Base-by-base conservation (phyloP, 805 yeast genomes). In the Candida endomychidarum region DNA sequence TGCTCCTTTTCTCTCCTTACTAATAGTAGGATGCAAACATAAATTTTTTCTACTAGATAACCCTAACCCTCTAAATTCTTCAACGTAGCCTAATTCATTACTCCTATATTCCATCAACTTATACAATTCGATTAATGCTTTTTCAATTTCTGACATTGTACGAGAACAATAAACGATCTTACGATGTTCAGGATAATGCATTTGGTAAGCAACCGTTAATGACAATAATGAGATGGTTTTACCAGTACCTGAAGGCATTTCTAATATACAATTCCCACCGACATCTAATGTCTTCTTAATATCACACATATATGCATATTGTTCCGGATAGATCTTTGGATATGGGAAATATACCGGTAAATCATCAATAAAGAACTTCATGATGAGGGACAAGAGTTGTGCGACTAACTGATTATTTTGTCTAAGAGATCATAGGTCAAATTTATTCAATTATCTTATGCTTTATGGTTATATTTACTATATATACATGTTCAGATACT, bases 161-260 rank as follows among this genome's bases (percentile, higher is more conserved):
- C 99, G 98, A 4, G 99, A 93, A 63, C 99, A 93, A 64, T 93
- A 93, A 5, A 93, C 87, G 50, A 93, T 81, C 71, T 91, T 93
- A 12, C 96, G 68, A 56, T 88, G 96, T 55, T 91, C 97, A 8
- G 96, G 95, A 59, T 91, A 90, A 70, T 77, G 78, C 86, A 87
- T 81, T 60, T 93, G 99, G 62, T 93, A 93, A 10, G 99, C 96
- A 33, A 93, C 88, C 0, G 98, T 88, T 32, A 93, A 65, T 0
- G 98, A 88, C 21, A 93, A 70, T 58, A 93, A 72, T 0, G 98
- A 89, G 3, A 93, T 86, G 26, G 99, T 93, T 60, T 93, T 93
- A 30, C 99, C 99, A 3, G 99, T 93, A 3, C 99, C 99, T 5
- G 99, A 93, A 51, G 99, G 99, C 99, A 93, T 93, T 67, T 93